Evolutionary conservation across 2,329 filamentous ascomycete species (phyloP), one percentile per base, ranked within the genome.

Genomic region (Curvularia eragrostidis): DNA sequence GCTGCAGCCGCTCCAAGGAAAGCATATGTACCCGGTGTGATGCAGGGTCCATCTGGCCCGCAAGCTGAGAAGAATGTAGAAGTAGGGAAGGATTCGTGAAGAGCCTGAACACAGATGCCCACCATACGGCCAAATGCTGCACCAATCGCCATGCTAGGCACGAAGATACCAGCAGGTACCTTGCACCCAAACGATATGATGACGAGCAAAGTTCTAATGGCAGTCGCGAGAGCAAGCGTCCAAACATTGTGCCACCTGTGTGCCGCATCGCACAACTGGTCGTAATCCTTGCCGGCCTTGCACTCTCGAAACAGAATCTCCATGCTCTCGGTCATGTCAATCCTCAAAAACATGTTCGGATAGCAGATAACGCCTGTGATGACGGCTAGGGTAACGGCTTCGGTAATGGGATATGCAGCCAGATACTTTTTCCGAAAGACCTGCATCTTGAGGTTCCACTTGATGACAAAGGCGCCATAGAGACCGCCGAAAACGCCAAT

Each of bases 241-340:
- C 90, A 70, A 6, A 97, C 86, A 79, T 96, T 96, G 52, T 83
- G 82, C 82, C 89, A 89, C 23, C 93, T 87, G 67, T 91, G 89
- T 50, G 90, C 82, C 76, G 79, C 85, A 75, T 97, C 91, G 83
- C 95, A 99, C 15, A 99, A 85, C 5, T 91, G 91, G 62, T 96
- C 87, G 67, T 97, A 97, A 72, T 94, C 91, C 74, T 96, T 90
- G 19, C 84, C 89, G 5, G 90, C 92, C 72, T 96, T 91, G 68
- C 95, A 99, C 74, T 99, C 95, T 13, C 91, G 84, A 76, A 99
- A 99, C 10, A 99, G 80, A 62, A 97, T 96, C 75, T 98, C 93
- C 95, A 99, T 98, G 80, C 93, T 97, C 80, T 98, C 94, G 0
- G 95, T 97, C 95, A 99, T 98, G 78, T 99, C 96, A 69, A 98